Evolutionary conservation across 768 basidiomycete species (phyloP), one percentile per base, ranked within the genome.

Genomic region (Daedaleopsis sinensis): DNA sequence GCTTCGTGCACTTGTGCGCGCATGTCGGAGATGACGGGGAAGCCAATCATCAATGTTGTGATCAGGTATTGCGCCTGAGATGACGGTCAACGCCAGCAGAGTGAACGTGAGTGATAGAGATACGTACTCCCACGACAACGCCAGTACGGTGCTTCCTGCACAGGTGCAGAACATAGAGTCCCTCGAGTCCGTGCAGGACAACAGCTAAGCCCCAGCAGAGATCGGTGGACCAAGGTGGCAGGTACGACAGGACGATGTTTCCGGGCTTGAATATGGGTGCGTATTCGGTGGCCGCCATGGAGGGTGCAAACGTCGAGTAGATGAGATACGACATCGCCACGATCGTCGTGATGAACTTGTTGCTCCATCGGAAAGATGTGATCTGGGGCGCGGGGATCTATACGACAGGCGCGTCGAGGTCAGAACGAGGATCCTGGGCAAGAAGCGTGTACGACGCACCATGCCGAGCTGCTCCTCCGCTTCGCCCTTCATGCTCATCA

Each of bases 401-500:
- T 11, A 15, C 10, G 7, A 18, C 39, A 11, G 3, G 39, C 39
- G 39, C 27, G 27, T 32, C 15, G 37, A 15, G n/a, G 48, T n/a
- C 59, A 39, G 58, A 5, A 15, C 11, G 47, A 2, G 24, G 27
- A 19, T 59, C 13, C 59, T 48, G 53, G 43, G n/a, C 16, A n/a
- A 46, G 12, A 23, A 37, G 23, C 37, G 49, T 32, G 52, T 37
- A 44, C 16, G 10, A 73, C 84, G 24, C 58, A 89, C 91, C 89
- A 90, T 91, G 27, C 92, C 91, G 18, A 94, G 80, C 1, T 84
- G 81, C 69, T 90, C 90, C 68, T 93, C 89, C 0, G 92, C 89
- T 24, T 90, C 79, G 0, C 85, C 85, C 69, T 91, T 93, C 92
- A 93, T 94, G 57, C 84, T 79, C 21, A 93, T 74, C 23, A 94